Conservation (phyloP, 2,329 filamentous ascomycete genomes). For the Gnomoniopsis sp. region DNA sequence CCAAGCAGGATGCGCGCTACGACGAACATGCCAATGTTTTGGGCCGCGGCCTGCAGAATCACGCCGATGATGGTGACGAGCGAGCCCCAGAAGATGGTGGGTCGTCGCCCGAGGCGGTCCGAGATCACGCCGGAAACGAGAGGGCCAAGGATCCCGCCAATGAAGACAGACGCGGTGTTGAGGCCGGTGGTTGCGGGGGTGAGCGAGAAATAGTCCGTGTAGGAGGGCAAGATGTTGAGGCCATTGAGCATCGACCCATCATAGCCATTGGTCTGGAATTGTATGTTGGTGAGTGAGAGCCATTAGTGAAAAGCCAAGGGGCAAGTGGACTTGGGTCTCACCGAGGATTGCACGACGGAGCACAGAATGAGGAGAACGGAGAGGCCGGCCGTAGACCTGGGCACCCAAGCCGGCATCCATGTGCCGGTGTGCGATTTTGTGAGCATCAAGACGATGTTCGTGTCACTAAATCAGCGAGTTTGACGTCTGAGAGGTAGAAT, state of each 20-base stretch:
- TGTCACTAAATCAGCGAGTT: background rate
- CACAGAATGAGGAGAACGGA: constrained; percentile 39
- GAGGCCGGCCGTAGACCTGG: constrained; percentile 36
- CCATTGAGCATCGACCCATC: constrained; percentile 54
- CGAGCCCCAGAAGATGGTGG: constrained; percentile 38
- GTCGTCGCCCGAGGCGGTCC: constrained; percentile 40
- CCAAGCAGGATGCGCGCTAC: constrained; percentile 44
- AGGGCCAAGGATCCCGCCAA: constrained; percentile 45
- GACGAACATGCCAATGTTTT: constrained; percentile 51
- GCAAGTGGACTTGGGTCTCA: constrained; percentile 21
- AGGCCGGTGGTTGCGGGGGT: constrained; percentile 49
- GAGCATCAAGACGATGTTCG: constrained; percentile 27
- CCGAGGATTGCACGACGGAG: constrained; percentile 41
- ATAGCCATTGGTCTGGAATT: constrained; percentile 37
- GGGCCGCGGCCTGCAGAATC: constrained; percentile 43
- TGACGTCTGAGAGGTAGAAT: no score
- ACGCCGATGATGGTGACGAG: constrained; percentile 41
- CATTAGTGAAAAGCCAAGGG: background rate
- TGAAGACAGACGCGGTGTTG: constrained; percentile 53
- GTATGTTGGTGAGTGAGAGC: background rate
- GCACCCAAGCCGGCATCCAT: constrained; percentile 45
- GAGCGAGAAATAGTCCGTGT: constrained; percentile 53
- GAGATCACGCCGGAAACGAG: constrained; percentile 39
- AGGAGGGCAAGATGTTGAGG: constrained; percentile 54
- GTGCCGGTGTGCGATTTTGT: constrained; percentile 36